Conservation (phyloP, 768 basidiomycete species). For the Butyriboletus loyo region DNA sequence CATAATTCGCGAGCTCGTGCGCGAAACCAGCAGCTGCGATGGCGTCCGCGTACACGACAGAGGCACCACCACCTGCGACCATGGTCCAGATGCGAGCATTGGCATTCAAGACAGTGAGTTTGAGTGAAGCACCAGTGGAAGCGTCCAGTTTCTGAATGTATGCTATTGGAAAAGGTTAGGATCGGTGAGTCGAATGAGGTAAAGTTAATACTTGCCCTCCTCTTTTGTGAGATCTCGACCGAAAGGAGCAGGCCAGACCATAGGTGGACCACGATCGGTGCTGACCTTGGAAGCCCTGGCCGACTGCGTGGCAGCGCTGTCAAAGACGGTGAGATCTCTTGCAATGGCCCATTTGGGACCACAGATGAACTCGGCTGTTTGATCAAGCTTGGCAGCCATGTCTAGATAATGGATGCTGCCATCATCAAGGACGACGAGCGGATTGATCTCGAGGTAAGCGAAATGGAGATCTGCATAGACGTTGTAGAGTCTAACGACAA, state of each 20-base stretch:
- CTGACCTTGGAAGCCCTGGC: constrained; percentile 52
- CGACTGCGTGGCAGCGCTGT: constrained; percentile 36
- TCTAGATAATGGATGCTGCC: constrained; percentile 89
- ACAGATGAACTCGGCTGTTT: constrained; percentile 97
- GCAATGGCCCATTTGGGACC: constrained; percentile 99
- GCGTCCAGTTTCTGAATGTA: constrained; percentile 98
- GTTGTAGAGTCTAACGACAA: constrained; percentile 90
- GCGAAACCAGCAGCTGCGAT: constrained; percentile 93
- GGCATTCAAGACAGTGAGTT: constrained; percentile 93
- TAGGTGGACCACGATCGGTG: constrained; percentile 94
- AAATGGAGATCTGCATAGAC: constrained; percentile 99
- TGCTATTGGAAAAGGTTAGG: constrained; percentile 38
- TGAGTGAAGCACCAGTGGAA: constrained; percentile 96
- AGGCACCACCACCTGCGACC: constrained; percentile 96
- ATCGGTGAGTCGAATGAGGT: neutral
- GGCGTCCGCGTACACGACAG: constrained; percentile 68
- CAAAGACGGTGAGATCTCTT: constrained; percentile 79
- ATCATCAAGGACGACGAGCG: constrained; percentile 89
- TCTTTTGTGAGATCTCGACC: constrained; percentile 98
- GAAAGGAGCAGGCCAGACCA: constrained; percentile 96
- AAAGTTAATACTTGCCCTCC: constrained; percentile 41
- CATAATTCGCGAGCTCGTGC: constrained; percentile 98
- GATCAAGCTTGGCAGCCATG: constrained; percentile 99
- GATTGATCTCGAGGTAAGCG: constrained; percentile 99
- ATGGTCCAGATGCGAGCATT: constrained; percentile 99